Evolutionary conservation across 192 early-diverging fungal genomes (phyloP), one percentile per base, ranked within the genome.

Genomic region (Backusella macrospora): DNA sequence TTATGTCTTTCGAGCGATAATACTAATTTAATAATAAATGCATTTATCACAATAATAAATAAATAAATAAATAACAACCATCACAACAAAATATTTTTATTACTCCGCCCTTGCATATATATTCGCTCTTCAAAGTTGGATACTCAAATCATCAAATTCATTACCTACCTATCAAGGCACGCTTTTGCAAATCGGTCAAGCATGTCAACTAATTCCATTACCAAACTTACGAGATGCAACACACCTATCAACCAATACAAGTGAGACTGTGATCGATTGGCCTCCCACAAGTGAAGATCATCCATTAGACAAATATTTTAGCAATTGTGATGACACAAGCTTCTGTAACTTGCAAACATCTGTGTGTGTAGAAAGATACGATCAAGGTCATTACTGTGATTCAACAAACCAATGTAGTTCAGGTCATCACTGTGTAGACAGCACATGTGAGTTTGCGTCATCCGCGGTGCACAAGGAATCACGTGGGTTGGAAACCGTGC

Each of bases 371-470:
- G 21, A 23, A 26, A 18, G 52, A 18, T 59, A 59, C 26, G 52
- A 23, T 5, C 52, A 59, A 59, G 52, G 52, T 8, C 52, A 59
- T 59, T 59, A 59, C 52, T 59, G 52, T 21, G 52, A 59, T 59
- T 59, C 52, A 10, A 59, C 52, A 59, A 59, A 59, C 26, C 52
- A 59, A 59, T 59, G 52, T 21, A 59, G 21, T 59, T 18, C 52
- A 59, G 52, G 52, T 26, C 52, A 59, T 23, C 52, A 26, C 52
- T 59, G 52, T 59, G 26, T 26, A 59, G 52, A 59, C 23, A 59
- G 52, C 52, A 59, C 52, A 59, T 59, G 52, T 10, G 52, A 59
- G 21, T 59, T 59, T 59, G 52, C 52, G 23, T 59, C 52, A 59
- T 26, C 52, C 21, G 21, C 52, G 12, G 52, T 21, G 12, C 52